Conservation (phyloP, 306 rosid genomes). For the Heteromeles arbutifolia region DNA sequence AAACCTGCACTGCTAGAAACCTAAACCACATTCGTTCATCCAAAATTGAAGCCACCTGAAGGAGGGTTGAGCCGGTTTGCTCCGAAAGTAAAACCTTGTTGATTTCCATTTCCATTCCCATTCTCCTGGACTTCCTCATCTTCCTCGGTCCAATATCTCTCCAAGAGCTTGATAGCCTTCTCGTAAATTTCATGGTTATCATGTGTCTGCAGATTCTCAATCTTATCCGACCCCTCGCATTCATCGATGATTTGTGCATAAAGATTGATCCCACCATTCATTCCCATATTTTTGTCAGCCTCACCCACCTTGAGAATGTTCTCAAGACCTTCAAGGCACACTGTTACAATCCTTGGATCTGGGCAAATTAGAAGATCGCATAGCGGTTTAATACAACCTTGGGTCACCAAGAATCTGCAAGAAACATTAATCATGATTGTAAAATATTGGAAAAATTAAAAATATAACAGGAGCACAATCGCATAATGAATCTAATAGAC, state of each 20-base stretch:
- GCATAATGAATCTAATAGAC: neutral
- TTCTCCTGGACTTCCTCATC: conserved; percentile 46
- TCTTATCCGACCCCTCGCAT: conserved; percentile 57
- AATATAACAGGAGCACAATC: neutral
- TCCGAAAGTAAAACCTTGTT: conserved; percentile 39
- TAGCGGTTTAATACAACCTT: conserved; percentile 53
- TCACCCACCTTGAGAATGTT: conserved; percentile 63
- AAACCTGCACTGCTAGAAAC: conserved; percentile 15
- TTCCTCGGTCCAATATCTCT: conserved; percentile 67
- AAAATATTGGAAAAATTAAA: neutral
- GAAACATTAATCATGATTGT: neutral
- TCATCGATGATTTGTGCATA: conserved; percentile 47
- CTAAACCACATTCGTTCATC: conserved; percentile 14
- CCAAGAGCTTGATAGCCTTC: conserved; percentile 67
- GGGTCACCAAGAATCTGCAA: conserved; percentile 41
- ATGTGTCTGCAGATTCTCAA: conserved; percentile 48
- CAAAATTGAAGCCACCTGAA: conserved; percentile 54
- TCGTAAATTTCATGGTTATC: conserved; percentile 58
- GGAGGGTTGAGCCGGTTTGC: conserved; percentile 43
- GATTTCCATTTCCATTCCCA: conserved; percentile 32
- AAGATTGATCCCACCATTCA: conserved; percentile 34
- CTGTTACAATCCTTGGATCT: conserved; percentile 43
- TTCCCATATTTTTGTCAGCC: conserved; percentile 57
- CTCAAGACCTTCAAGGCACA: conserved; percentile 62
- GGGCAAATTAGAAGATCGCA: conserved; percentile 57